Base-by-base conservation (phyloP, 768 basidiomycete genomes). In the Tylopilus plumbeoviolaceoides region DNA sequence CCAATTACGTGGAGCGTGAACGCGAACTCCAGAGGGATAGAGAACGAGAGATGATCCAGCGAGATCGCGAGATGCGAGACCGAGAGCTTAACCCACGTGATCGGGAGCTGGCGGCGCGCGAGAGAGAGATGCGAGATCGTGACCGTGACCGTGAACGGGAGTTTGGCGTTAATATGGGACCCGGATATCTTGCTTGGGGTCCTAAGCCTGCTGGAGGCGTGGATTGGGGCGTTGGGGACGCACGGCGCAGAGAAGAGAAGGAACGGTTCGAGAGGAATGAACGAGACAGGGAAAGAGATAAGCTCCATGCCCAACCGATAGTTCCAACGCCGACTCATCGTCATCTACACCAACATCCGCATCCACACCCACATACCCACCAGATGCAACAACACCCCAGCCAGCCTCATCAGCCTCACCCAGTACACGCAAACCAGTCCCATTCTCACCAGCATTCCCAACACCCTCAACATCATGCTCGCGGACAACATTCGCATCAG, bases 211-310 rank as follows among this genome's bases (percentile, higher is more conserved):
- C 53, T 23, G 69, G 64, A 27, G 60, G 63, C 10, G 62, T 65
- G 48, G 68, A 68, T 43, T 65, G 65, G 66, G 63, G 69, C 50
- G 49, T 66, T 39, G 72, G 71, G 48, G 65, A 75, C 18, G 56
- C 59, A 15, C 67, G 59, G 53, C 67, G 70, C 51, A 64, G 74
- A 50, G 75, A 77, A 64, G 54, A 74, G 15, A 64, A 65, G 55
- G 63, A 55, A 50, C 62, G 62, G 0, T 35, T 43, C 1, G 62
- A 65, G 42, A 62, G 59, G 44, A 63, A 38, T 21, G 63, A 64
- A 42, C 61, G 63, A 21, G 64, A 64, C 44, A 60, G 64, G 46
- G 70, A 70, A 21, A 59, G 63, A 28, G 73, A 75, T 31, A 57
- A 65, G 42, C 47, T 63, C 6, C 65, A 66, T 48, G 59, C 44